These are phyloP conservation scores for Cercis canadensis DNA, from an alignment of 306 rosid species.

Conservation along the genomic window DNA sequence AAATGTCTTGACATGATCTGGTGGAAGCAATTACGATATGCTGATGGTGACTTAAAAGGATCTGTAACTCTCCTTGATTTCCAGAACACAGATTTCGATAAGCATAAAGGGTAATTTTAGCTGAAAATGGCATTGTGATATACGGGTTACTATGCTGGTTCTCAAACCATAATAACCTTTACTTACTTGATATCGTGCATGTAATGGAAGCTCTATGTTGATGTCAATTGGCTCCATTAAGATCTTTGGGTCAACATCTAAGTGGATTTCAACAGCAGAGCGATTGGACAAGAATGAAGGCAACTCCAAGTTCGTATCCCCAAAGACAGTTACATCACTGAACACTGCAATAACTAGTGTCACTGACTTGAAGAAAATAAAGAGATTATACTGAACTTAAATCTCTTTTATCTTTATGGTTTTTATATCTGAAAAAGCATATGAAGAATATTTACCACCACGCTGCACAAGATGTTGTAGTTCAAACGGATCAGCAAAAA, in stretches of 20 bases:
- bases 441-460: conserved; percentile 56
- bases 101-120: neutral
- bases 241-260: conserved; percentile 49
- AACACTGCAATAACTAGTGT: conserved; percentile 52
- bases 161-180: conserved; percentile 11
- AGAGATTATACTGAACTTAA: conserved; percentile 15
- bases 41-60: neutral
- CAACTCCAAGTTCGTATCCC: conserved; percentile 85
- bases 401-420: neutral
- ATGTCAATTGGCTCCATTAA: conserved; percentile 41
- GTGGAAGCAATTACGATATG: conserved; percentile 24
- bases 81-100: conserved; percentile 12
- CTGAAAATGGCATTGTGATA: conserved; percentile 3
- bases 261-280: conserved; percentile 82
- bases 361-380: conserved; percentile 25
- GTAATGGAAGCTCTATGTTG: conserved; percentile 68
- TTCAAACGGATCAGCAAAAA: conserved; percentile 89
- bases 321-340: conserved; percentile 69
- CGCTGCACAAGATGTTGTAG: conserved; percentile 78
- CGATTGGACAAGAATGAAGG: conserved; percentile 84
- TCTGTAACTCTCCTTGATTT: conserved; percentile 17
- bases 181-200: conserved; percentile 85
- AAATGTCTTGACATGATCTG: conserved; percentile 10
- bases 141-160: neutral
- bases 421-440: conserved; percentile 4